Evolutionary conservation across 768 basidiomycete genomes (phyloP), one percentile per base, ranked within the genome.

Genomic region (Boletellus ananiceps): DNA sequence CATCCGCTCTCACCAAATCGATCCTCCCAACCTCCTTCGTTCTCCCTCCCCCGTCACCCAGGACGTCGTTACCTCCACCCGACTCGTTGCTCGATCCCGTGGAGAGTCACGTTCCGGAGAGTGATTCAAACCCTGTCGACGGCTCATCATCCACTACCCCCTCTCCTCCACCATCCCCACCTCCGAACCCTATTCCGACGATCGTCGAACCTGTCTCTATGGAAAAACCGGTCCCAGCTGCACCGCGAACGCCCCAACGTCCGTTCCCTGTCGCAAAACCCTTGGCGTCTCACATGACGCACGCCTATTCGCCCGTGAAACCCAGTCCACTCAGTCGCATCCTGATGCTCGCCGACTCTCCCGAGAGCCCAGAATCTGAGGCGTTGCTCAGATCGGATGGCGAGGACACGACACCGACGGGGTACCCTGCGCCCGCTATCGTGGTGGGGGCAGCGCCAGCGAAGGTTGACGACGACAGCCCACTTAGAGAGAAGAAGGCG

Each of bases 281-380:
- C 11, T 70, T 83, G 42, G 83, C 79, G 2, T 68, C 74, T 46
- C 80, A 76, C 47, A 86, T 88, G 83, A 74, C 79, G 4, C 88
- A 92, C 54, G 86, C 88, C 0, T 92, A 91, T 54, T 90, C 89
- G 0, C 88, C 88, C 25, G 83, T 73, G 2, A 84, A 81, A 63
- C 88, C 89, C 0, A 89, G 86, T 54, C 88, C 88, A 2, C 73
- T 92, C 29, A 88, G 86, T 51, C 78, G 88, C 11, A 88, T 91
- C 46, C 73, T 90, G 19, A 80, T 83, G 82, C 72, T 90, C 37
- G 76, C 74, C 4, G 71, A 83, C 52, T 86, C 85, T 1, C 82
- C 82, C 5, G 66, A 73, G 32, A 72, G 69, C 43, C 67, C 72
- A 13, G 59, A 67, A 12, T 45, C 42, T 1, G 54, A 46, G 6